Conservation (phyloP, 371 early-diverging fungal genomes). For the Saksenaea vasiformis region DNA sequence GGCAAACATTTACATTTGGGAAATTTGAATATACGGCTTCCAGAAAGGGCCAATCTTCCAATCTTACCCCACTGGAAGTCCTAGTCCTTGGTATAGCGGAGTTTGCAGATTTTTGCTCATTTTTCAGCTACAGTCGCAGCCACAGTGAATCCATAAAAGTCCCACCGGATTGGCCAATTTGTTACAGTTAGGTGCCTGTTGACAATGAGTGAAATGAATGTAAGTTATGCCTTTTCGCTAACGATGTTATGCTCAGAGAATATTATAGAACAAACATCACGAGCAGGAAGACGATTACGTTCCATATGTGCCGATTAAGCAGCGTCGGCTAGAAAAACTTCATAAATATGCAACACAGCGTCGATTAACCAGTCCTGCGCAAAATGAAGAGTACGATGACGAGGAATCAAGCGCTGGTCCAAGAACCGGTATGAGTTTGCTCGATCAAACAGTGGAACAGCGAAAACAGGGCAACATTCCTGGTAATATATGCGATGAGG, state of each 20-base stretch:
- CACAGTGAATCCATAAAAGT: too few relatives aligned
- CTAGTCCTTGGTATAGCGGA: neutral
- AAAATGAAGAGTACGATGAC: constrained; percentile 35
- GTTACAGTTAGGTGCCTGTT: neutral
- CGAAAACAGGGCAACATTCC: constrained; percentile 58
- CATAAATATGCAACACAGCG: constrained; percentile 53
- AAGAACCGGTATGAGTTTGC: constrained; percentile 67
- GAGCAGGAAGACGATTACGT: constrained; percentile 63
- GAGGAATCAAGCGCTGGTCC: constrained; percentile 62
- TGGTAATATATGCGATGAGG: constrained; percentile 29
- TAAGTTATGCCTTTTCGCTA: neutral
- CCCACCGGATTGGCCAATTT: neutral
- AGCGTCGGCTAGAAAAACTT: constrained; percentile 65
- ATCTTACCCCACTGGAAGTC: too few relatives aligned
- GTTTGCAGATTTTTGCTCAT: neutral
- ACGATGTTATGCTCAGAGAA: neutral
- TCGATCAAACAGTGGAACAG: constrained; percentile 85
- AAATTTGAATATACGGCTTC: too few relatives aligned
- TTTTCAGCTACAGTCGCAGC: neutral
- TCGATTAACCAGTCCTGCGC: constrained; percentile 26
- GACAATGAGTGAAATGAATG: constrained; percentile 6
- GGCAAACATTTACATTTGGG: too few relatives aligned
- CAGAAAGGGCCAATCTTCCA: too few relatives aligned
- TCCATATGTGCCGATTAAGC: constrained; percentile 82
- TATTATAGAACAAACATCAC: neutral